phyloP scores from a whole-genome alignment of 148 eudicot species.

The Nepenthes gracilis region DNA sequence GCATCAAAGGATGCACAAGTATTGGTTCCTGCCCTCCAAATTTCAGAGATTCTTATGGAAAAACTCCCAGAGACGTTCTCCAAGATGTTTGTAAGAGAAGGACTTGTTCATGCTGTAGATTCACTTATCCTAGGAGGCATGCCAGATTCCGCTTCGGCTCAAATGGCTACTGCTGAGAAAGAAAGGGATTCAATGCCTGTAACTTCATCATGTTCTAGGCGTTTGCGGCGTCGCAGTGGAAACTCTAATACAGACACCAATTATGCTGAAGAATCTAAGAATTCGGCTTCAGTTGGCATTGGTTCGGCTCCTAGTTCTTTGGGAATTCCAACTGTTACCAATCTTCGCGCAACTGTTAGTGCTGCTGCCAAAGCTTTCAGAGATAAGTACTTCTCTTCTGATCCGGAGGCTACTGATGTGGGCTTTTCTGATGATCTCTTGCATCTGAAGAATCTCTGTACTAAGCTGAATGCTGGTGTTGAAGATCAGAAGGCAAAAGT shows the following conservation, averaged over 20 bases:
- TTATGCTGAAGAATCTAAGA: conserved; percentile 50
- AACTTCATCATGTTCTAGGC: conserved; percentile 73
- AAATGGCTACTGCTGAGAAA: conserved; percentile 43
- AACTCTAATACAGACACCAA: conserved; percentile 48
- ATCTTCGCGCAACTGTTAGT: conserved; percentile 62
- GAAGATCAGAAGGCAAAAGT: conserved; percentile 63
- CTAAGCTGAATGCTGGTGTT: conserved; percentile 58
- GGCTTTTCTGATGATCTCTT: conserved; percentile 85
- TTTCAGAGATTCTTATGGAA: conserved; percentile 91
- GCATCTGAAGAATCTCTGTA: conserved; percentile 71
- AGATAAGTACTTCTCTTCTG: conserved; percentile 75
- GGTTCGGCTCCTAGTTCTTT: conserved; percentile 64
- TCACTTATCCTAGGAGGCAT: conserved; percentile 47
- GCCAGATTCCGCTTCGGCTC: conserved; percentile 26
- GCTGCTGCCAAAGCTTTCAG: conserved; percentile 70
- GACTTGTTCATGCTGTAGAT: conserved; percentile 93
- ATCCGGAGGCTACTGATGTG: conserved; percentile 50
- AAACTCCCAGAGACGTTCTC: conserved; percentile 87
- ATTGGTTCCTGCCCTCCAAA: conserved; percentile 88
- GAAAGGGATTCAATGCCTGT: conserved; percentile 62
- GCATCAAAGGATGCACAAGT: conserved; percentile 99
- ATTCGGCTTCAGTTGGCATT: conserved; percentile 29
- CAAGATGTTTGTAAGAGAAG: conserved; percentile 94
- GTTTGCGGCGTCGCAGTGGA: conserved; percentile 61
- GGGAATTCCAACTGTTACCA: conserved; percentile 41